A percentile compares a stretch with the other conserved stretches of the same genome.
phyloP scores from a whole-genome alignment of 306 rosid species.

The Hippophae rhamnoides region DNA sequence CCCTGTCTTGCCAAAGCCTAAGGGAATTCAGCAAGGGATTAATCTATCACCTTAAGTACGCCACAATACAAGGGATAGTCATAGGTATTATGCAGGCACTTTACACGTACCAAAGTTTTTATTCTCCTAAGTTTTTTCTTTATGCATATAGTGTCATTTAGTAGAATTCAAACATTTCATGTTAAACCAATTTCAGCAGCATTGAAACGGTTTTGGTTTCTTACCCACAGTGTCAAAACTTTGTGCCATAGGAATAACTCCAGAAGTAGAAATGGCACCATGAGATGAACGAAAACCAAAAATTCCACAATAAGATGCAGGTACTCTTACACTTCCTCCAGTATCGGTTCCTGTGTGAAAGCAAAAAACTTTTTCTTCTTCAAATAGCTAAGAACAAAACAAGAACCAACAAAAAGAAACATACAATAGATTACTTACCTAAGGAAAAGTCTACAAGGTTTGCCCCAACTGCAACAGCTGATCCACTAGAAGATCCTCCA shows the following conservation, averaged over 20 bases:
- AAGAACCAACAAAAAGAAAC: conserved; percentile 10
- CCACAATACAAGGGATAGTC: too few species aligned
- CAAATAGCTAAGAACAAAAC: conserved; percentile 8
- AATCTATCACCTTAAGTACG: too few species aligned
- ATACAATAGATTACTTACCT: conserved; percentile 31
- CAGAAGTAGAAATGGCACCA: conserved; percentile 45
- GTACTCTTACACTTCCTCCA: conserved; percentile 90
- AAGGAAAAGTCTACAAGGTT: conserved; percentile 76
- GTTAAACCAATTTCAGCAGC: background rate
- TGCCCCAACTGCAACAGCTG: conserved; percentile 74
- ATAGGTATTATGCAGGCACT: too few species aligned
- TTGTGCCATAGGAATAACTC: conserved; percentile 83
- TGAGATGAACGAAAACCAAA: conserved; percentile 91
- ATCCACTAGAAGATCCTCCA: conserved; percentile 55
- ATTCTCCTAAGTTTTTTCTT: too few species aligned
- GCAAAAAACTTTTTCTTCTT: background rate
- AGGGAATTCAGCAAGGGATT: too few species aligned
- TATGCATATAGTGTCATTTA: too few species aligned
- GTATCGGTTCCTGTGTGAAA: conserved; percentile 70
- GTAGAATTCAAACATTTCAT: background rate
- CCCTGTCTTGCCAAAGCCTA: too few species aligned
- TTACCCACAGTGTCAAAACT: conserved; percentile 87
- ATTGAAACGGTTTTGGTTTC: conserved; percentile 6
- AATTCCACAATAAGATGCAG: conserved; percentile 86
- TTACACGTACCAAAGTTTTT: too few species aligned